Base-by-base conservation (phyloP, 257 asterid genomes). In the Euphrasia confusa region DNA sequence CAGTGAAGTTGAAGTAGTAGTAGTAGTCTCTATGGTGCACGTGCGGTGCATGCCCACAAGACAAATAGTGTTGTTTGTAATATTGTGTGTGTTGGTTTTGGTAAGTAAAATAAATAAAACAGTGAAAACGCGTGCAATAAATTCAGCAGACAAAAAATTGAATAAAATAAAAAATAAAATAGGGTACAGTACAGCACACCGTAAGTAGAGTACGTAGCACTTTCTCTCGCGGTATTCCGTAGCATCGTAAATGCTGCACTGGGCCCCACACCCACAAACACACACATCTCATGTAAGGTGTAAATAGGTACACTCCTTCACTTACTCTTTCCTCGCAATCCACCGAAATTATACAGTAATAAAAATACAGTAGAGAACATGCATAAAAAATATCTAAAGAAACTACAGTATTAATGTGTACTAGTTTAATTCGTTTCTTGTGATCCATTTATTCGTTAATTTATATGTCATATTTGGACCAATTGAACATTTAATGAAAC, bases 91-190 rank as follows among this genome's bases (percentile, higher is more conserved):
- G 30, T 27, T 26, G 14, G 11, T 13, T 21, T 21, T 21, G 24
- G 24, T 21, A 21, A 21, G 24, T 21, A 21, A 21, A 21, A 1
- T 21, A 21, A n/a, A 30, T 52, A 54, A 64, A 18, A 10, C 10
- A 63, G 64, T 53, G 61, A 68, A 76, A 76, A 58, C 81, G 81
- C 81, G 81, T 76, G 68, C 68, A 70, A 73, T 79, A 21, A 76
- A 79, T 74, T 65, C 54, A 30, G 49, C 32, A 7, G 65, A 72
- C 71, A 54, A 63, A 71, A 69, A 60, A 68, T 2, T 7, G 17
- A 42, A 7, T 10, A 2, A 42, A 2, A 27, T 15, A 14, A 54
- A 54, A 30, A 1, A 60, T 15, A 44, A 44, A 54, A 45, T 69
- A 26, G 53, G 55, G 58, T 66, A 67, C 70, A 66, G 49, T 54